Evolutionary conservation across 2,329 filamentous ascomycete species (phyloP).

Genomic region (Penicillium glabrum): DNA sequence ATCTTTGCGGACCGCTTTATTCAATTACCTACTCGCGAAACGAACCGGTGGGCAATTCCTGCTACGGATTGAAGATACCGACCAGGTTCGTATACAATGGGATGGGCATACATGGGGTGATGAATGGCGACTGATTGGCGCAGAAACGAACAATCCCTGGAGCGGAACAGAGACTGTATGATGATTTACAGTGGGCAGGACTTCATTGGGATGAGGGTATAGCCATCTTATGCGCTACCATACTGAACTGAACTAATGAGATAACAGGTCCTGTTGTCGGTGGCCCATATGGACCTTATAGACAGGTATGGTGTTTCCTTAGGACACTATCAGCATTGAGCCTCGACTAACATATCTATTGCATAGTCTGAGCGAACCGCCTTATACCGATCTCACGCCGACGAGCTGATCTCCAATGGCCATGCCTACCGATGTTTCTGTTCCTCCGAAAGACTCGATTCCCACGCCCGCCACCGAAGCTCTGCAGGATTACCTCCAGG

Average conservation of each 20-base stretch:
- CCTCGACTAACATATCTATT: not conserved
- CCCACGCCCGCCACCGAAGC: slow-evolving; percentile 64
- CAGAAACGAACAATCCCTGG: slow-evolving; percentile 79
- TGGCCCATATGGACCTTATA: slow-evolving; percentile 81
- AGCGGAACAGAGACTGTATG: slow-evolving; percentile 73
- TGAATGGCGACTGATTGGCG: slow-evolving; percentile 29
- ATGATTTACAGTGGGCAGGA: slow-evolving; percentile 85
- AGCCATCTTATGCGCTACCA: not conserved
- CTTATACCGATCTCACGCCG: slow-evolving; percentile 70
- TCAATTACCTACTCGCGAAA: slow-evolving; percentile 88
- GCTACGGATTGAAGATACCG: slow-evolving; percentile 90
- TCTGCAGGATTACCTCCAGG: slow-evolving; percentile 58
- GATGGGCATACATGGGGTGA: not conserved
- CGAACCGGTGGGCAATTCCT: slow-evolving; percentile 88
- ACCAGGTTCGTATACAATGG: slow-evolving; percentile 63
- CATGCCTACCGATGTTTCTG: slow-evolving; percentile 95
- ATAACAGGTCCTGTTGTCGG: slow-evolving; percentile 70
- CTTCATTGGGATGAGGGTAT: slow-evolving; percentile 89
- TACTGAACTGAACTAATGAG: not conserved
- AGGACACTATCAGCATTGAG: not conserved
- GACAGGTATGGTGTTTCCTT: slow-evolving; percentile 58
- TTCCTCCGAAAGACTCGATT: slow-evolving; percentile 66
- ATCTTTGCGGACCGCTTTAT: slow-evolving; percentile 88
- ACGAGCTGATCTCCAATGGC: slow-evolving; percentile 66
- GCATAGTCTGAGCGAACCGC: slow-evolving; percentile 72